phyloP scores from a whole-genome alignment of 163 green algal genomes.

The Chlorella variabilis region DNA sequence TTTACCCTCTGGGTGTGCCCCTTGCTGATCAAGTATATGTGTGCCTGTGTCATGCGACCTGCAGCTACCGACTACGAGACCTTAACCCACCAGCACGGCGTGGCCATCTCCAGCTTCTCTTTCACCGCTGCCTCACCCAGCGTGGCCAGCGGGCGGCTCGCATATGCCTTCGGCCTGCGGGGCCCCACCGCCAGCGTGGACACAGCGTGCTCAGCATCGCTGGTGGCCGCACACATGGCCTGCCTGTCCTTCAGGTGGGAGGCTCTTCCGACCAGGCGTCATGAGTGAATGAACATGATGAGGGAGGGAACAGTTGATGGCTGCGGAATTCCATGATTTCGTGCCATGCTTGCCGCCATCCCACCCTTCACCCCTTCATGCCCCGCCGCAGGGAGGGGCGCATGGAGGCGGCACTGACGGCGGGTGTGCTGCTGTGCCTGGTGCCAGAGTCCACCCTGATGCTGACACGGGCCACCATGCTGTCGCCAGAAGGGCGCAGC shows the following conservation, averaged over 20 bases:
- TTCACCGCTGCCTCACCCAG: conserved; percentile 71
- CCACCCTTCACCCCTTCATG: too few relatives aligned
- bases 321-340: too few relatives aligned
- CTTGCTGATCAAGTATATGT: not conserved
- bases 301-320: too few relatives aligned
- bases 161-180: conserved; percentile 57
- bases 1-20: not conserved
- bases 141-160: conserved; percentile 51
- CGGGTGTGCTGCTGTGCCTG: conserved; percentile 51
- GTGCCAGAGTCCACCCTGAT: conserved; percentile 53
- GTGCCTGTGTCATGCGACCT: not conserved
- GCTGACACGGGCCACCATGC: conserved; percentile 62
- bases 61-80: conserved; percentile 75
- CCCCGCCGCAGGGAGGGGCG: conserved; percentile 16
- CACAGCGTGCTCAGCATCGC: conserved; percentile 69
- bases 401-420: conserved; percentile 42
- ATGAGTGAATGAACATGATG: too few relatives aligned
- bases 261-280: too few relatives aligned
- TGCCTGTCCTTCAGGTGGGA: conserved; percentile 39
- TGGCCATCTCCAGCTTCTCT: conserved; percentile 57
- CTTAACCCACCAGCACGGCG: conserved; percentile 51
- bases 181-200: conserved; percentile 59
- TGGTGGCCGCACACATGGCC: conserved; percentile 58
- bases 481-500: conserved; percentile 79
- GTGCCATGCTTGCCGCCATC: too few relatives aligned